Evolutionary conservation across 75 land plant genomes (phyloP), one percentile per base, ranked within the genome.

Genomic region (Pinus tabuliformis): DNA sequence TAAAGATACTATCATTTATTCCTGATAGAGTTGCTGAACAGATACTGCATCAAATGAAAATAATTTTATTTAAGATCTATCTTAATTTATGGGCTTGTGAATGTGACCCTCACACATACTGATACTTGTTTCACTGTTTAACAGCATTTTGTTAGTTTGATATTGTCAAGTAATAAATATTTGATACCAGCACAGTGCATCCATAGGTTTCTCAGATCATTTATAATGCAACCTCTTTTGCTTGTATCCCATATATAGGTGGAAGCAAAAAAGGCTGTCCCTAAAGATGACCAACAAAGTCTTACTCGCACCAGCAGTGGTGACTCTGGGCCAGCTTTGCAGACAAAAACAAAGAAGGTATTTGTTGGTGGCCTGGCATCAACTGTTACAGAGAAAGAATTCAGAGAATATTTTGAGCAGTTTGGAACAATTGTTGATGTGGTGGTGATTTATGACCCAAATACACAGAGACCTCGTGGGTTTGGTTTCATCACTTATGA

Each of bases 401-500:
- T 87, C 81, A 80, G 75, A 74, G 86, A 85, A 78, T 87, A 87
- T 75, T 87, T 87, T 86, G 83, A 87, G 70, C 89, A 87, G 81
- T 87, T 87, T 76, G 89, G 89, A 28, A 75, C 74, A 58, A 84
- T 87, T 62, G 78, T 83, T 26, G 89, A 87, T 84, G 83, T 81
- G 63, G 89, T 87, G 56, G 89, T 87, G 57, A 87, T 87, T 83
- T 84, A 87, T 78, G 89, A 87, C 77, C 89, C 81, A 80, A 80
- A 73, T 65, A 87, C 89, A 39, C 89, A 87, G 76, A 80, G 89
- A 65, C 89, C 89, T 73, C 72, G 89, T 20, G 89, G 89, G 57
- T 87, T 87, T 81, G 89, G 87, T 58, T 87, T 87, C 78, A 89
- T 95, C 61, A 96, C 95, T 63, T 97, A 80, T 81, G 99, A 92